A percentile compares a stretch with the other conserved stretches of the same genome.
phyloP scores from a whole-genome alignment of 352 stramenopile species.

The Globisporangium carolinianum region DNA sequence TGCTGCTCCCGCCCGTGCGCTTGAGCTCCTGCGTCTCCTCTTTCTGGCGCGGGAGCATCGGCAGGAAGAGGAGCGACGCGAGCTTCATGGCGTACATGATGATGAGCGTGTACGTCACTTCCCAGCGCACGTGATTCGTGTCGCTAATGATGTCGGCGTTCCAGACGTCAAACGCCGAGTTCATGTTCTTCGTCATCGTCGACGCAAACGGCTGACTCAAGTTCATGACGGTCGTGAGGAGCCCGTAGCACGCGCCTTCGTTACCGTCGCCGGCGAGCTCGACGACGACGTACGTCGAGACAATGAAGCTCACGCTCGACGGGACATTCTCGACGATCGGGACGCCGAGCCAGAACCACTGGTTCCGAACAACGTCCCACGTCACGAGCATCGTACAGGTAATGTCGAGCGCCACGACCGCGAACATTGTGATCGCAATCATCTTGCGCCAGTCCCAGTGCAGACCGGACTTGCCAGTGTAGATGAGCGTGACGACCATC shows the following conservation, averaged over 20 bases:
- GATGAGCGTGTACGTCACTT: conserved; percentile 13
- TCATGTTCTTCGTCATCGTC: conserved; percentile 13
- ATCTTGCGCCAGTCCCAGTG: conserved; percentile 18
- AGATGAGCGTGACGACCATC: conserved; percentile 4
- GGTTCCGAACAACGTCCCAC: conserved; percentile 15
- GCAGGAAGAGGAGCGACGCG: conserved; percentile 24
- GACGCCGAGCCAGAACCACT: conserved; percentile 1
- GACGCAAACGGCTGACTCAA: conserved; percentile 8
- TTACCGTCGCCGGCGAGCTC: conserved; percentile 18
- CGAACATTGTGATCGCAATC: conserved; percentile 11
- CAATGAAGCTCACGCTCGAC: conserved; percentile 10
- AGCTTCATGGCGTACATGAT: conserved; percentile 27
- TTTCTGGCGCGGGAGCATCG: conserved; percentile 39
- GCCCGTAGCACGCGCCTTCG: conserved; percentile 12
- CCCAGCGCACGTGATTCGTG: conserved; percentile 7
- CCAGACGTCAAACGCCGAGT: conserved; percentile 9
- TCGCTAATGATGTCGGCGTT: conserved; percentile 16
- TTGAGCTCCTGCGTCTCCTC: conserved; percentile 11
- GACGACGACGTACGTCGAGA: conserved; percentile 12
- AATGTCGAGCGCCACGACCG: conserved; percentile 9
- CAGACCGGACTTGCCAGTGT: conserved; percentile 12
- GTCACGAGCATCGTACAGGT: conserved; percentile 8
- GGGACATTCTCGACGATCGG: conserved; percentile 8
- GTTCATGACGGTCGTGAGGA: conserved; percentile 17
- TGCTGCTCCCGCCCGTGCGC: conserved; percentile 27